A percentile compares a stretch with the other conserved stretches of the same genome.
These are phyloP conservation scores for Cajanus cajan DNA, from an alignment of 306 rosid species.

Conservation along the genomic window DNA sequence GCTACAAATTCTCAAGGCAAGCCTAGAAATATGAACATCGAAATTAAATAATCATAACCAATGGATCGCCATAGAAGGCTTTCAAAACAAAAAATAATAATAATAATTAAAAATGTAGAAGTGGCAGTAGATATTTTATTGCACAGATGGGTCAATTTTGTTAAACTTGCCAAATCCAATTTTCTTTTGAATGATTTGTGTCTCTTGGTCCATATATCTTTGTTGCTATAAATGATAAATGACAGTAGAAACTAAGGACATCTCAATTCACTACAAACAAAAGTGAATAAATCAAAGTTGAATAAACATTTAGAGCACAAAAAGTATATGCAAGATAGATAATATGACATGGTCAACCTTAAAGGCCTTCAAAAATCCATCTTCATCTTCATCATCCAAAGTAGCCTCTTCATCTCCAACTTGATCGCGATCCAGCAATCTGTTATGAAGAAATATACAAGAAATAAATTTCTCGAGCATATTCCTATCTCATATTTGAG, in stretches of 20 bases:
- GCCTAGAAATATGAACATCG: not conserved
- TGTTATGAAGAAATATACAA: conserved; percentile 39
- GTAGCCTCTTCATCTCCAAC: conserved; percentile 76
- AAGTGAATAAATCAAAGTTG: conserved; percentile 2
- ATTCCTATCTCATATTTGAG: conserved; percentile 10
- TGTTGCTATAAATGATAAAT: conserved; percentile 3
- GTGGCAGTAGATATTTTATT: not conserved
- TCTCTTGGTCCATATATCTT: not conserved
- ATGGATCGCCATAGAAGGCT: not conserved
- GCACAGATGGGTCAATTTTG: conserved; percentile 10
- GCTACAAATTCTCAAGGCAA: conserved; percentile 2
- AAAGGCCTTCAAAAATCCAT: conserved; percentile 92
- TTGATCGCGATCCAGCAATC: conserved; percentile 95
- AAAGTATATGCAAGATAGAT: conserved; percentile 15
- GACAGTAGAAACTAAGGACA: conserved; percentile 1
- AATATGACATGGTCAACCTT: conserved; percentile 56
- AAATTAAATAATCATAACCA: not conserved
- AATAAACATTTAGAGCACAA: conserved; percentile 26
- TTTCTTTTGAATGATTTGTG: conserved; percentile 4
- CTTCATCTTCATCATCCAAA: conserved; percentile 91
- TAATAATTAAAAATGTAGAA: not conserved
- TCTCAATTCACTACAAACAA: conserved; percentile 9
- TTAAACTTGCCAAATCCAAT: conserved; percentile 5
- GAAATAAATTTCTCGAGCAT: conserved; percentile 25
- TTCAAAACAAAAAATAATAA: conserved; percentile 2